These are phyloP conservation scores for Scedosporium aurantiacum DNA, from an alignment of 2,329 filamentous ascomycete species.

Conservation along the genomic window DNA sequence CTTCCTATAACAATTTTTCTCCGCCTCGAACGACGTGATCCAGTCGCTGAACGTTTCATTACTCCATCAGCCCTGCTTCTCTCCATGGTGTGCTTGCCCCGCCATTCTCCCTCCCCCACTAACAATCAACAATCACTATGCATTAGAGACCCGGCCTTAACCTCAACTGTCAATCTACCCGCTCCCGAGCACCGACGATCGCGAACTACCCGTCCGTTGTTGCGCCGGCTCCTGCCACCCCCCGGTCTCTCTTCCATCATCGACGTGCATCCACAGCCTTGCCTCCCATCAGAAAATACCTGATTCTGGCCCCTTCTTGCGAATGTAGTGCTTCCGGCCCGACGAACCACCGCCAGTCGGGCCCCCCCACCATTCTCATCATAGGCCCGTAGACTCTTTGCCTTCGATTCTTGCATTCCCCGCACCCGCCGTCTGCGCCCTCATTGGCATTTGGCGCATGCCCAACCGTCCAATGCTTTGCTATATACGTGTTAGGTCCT, in stretches of 20 bases:
- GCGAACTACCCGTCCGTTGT: background rate
- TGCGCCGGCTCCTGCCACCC: background rate
- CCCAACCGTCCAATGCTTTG: conserved; percentile 1
- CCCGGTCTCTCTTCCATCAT: background rate
- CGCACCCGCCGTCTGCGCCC: background rate
- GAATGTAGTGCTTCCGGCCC: background rate
- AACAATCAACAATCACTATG: background rate
- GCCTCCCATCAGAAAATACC: background rate
- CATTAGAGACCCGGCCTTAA: background rate
- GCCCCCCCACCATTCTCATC: background rate
- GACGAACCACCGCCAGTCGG: background rate
- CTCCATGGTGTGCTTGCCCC: background rate
- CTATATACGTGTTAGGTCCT: background rate
- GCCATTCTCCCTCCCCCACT: background rate
- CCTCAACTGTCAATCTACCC: no score
- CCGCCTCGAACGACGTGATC: background rate
- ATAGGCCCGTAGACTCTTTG: background rate
- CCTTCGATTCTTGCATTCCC: background rate
- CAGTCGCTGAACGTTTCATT: background rate
- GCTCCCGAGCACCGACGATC: background rate
- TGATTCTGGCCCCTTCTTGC: background rate
- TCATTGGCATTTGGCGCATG: conserved; percentile 2
- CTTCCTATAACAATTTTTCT: background rate
- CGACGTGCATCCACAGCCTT: background rate
- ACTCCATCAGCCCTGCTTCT: background rate